Evolutionary conservation across 164 flowering plant genomes (phyloP), one percentile per base, ranked within the genome.

Genomic region (Chimonanthus praecox): DNA sequence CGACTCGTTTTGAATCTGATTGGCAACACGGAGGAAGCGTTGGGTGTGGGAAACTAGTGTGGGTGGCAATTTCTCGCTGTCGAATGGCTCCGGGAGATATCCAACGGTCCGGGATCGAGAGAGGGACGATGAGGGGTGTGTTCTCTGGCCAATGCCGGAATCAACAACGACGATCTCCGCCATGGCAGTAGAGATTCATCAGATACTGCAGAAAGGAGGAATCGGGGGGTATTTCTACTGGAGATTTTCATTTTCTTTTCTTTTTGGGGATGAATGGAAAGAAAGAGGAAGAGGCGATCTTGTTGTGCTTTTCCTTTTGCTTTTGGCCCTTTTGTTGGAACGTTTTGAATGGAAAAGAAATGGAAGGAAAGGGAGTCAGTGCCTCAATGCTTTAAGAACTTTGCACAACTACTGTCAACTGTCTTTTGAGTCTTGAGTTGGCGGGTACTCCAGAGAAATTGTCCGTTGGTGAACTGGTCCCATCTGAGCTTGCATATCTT

Each of bases 11-110:
- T 87, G 88, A 67, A 94, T 78, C 87, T 83, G 83, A 76, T 94
- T 91, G 1, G 99, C 99, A n/a, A 92, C 94, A 43, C 97, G 90
- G 77, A 94, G 90, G 72, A 91, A 92, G 51, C 71, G 81, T 16
- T 87, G 89, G 65, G 92, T 88, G 21, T 84, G 87, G 0, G 89
- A 72, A 69, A 81, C 83, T 77, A 94, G 77, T 73, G 88, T 78
- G 3, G 83, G 82, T 0, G 99, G 99, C 84, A 94, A 67, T 72
- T 87, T 86, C 85, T 94, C 97, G 64, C 97, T 91, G 47, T 91
- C 92, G 64, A 94, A 92, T 11, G 89, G 87, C 75, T 84, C 89
- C 1, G 88, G 85, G 44, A 73, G 82, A 54, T 61, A 66, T 33
- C 76, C 76, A n/a, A 66, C 70, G 49, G 75, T 69, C 47, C 58